phyloP scores from a whole-genome alignment of 768 basidiomycete genomes.

The Rhizopogon salebrosus region DNA sequence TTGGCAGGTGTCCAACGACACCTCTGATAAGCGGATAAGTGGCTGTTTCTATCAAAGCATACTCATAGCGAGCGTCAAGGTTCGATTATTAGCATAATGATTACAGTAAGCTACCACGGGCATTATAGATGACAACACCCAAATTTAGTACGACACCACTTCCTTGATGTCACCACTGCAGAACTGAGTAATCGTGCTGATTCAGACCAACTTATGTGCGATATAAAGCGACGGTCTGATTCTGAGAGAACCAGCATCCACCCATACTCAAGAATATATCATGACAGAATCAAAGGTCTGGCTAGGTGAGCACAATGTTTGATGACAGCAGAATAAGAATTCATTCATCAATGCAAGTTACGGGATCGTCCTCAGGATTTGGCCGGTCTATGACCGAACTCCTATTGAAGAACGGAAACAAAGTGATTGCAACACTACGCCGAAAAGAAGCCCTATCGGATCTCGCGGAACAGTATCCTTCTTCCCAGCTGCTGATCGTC shows the following conservation, averaged over 20 bases:
- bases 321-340: background rate
- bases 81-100: background rate
- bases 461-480: conserved; percentile 11
- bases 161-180: too few species aligned
- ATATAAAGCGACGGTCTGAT: background rate
- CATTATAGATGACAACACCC: too few species aligned
- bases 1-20: too few species aligned
- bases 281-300: conserved; percentile 13
- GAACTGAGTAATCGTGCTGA: background rate
- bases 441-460: conserved; percentile 18
- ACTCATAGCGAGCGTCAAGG: background rate
- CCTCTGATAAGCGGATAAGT: too few species aligned
- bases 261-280: background rate
- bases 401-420: conserved; percentile 29
- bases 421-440: conserved; percentile 35
- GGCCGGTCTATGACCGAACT: conserved; percentile 25
- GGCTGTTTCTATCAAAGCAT: too few species aligned
- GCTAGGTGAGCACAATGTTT: conserved; percentile 7
- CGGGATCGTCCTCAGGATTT: conserved; percentile 32
- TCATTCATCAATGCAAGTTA: conserved; percentile 20
- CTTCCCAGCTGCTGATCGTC: conserved; percentile 16
- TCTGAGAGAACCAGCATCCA: background rate
- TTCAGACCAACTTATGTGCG: background rate
- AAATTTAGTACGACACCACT: too few species aligned
- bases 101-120: too few species aligned